Evolutionary conservation across 1,284 basidiomycete genomes (phyloP).

Genomic region (Psilocybe mexicana): DNA sequence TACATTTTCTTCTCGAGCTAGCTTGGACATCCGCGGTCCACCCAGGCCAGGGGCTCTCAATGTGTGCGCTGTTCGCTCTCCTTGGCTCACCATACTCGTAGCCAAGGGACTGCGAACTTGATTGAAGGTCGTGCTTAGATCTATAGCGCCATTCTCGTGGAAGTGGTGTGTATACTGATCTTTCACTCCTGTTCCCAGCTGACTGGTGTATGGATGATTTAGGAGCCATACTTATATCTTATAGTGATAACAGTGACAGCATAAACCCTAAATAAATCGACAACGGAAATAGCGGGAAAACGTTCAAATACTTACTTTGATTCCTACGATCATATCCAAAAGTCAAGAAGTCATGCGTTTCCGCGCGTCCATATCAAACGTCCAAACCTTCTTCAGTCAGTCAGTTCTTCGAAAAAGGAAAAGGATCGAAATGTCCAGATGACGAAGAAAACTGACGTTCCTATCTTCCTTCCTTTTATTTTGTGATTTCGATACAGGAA

Average conservation of each 20-base stretch:
- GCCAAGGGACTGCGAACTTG: neutral
- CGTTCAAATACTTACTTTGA: no score
- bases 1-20: no score
- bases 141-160: no score
- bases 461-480: neutral
- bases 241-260: no score
- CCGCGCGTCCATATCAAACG: constrained; percentile 32
- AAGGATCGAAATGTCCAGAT: neutral
- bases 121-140: neutral
- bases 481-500: constrained; percentile 18
- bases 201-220: no score
- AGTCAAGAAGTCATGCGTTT: constrained; percentile 28
- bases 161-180: no score
- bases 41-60: neutral
- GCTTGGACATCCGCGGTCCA: no score
- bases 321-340: no score
- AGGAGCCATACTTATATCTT: no score
- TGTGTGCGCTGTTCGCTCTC: neutral
- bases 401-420: constrained; percentile 1
- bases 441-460: neutral
- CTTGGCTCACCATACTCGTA: neutral
- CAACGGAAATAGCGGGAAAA: no score
- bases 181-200: no score
- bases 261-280: no score
- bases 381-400: constrained; percentile 34